Evolutionary conservation across 345 rosid genomes (phyloP).

Genomic region (Corchorus capsularis): DNA sequence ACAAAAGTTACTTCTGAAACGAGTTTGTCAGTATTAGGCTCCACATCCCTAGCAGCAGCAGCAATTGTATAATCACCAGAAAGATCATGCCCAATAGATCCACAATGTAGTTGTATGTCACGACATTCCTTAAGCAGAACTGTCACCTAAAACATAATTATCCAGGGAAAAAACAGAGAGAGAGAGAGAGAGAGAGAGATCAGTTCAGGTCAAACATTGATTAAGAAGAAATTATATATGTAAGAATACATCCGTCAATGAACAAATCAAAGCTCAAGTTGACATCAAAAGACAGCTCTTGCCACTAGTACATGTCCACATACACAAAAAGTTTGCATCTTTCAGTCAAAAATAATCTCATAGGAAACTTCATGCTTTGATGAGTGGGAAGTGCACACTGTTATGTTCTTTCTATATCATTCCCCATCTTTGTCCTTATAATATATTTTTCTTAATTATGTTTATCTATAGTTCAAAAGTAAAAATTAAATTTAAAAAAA

Average conservation of each 20-base stretch:
- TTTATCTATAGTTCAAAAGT: too few relatives aligned
- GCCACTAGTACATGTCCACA: background rate
- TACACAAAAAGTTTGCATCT: background rate
- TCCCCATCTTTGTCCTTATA: too few relatives aligned
- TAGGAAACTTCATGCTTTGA: background rate
- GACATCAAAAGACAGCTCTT: background rate
- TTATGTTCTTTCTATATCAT: background rate
- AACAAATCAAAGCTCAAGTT: background rate
- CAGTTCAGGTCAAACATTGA: background rate
- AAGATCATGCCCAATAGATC: conserved; percentile 49
- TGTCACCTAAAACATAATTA: conserved; percentile 57
- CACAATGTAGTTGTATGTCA: conserved; percentile 85
- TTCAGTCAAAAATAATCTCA: background rate
- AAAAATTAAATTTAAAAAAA: too few relatives aligned
- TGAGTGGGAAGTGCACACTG: background rate
- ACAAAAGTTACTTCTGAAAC: conserved; percentile 48
- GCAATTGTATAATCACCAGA: conserved; percentile 38
- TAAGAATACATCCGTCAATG: background rate
- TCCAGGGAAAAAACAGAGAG: conserved; percentile 9
- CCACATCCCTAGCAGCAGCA: conserved; percentile 45
- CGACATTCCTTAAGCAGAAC: conserved; percentile 91
- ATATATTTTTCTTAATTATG: too few relatives aligned
- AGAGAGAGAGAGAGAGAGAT: background rate
- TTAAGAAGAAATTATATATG: background rate
- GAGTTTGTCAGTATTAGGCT: conserved; percentile 65